phyloP scores from a whole-genome alignment of 495 filamentous ascomycete species.

The Aspergillus coremiiformis region DNA sequence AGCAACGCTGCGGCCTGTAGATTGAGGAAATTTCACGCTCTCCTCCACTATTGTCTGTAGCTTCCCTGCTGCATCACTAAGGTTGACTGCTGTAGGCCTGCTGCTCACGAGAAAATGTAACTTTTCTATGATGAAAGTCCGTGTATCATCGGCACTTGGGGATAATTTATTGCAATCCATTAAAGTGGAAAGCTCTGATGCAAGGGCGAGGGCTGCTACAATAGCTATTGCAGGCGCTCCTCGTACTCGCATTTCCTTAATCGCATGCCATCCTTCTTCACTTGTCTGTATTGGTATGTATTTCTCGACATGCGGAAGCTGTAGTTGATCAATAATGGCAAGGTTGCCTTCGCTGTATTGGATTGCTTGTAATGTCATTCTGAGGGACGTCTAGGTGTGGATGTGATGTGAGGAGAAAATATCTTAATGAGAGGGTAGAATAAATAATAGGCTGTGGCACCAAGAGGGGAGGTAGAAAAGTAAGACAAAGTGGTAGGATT shows the following conservation, averaged over 20 bases:
- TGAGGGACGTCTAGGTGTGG: neutral
- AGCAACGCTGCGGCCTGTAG: constrained; percentile 43
- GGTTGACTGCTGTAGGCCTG: constrained; percentile 88
- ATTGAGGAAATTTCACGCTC: constrained; percentile 24
- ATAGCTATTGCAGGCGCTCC: constrained; percentile 96
- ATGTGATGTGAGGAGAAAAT: too few species aligned
- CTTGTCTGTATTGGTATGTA: constrained; percentile 68
- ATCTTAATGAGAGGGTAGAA: too few species aligned
- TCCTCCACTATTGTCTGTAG: constrained; percentile 52
- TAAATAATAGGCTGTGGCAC: too few species aligned
- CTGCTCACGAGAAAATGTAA: constrained; percentile 79
- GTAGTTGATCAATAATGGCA: constrained; percentile 82
- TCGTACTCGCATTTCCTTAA: constrained; percentile 87
- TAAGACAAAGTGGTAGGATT: too few species aligned
- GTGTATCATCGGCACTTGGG: constrained; percentile 48
- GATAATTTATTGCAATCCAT: constrained; percentile 19
- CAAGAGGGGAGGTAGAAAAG: too few species aligned
- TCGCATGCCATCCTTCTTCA: constrained; percentile 85
- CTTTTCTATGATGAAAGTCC: constrained; percentile 59
- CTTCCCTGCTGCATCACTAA: constrained; percentile 79
- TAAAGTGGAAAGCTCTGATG: constrained; percentile 44
- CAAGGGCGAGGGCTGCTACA: constrained; percentile 81
- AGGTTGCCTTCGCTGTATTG: constrained; percentile 71
- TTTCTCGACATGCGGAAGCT: constrained; percentile 75
- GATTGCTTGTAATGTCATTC: constrained; percentile 75